Evolutionary conservation across 2,329 filamentous ascomycete genomes (phyloP).

Genomic region (Dothideomycetes sp.): DNA sequence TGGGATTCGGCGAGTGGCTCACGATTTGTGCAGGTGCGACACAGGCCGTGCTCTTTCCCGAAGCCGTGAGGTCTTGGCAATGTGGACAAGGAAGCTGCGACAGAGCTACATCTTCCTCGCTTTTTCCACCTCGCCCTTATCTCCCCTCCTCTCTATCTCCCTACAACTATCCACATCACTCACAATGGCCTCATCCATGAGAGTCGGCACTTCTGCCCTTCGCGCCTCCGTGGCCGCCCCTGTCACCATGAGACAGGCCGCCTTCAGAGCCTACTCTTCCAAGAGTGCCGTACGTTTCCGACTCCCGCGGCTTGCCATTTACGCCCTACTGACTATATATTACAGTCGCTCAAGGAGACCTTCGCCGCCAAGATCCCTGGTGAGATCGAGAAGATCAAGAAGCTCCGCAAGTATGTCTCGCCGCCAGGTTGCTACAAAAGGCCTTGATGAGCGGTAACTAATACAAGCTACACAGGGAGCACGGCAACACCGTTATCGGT

Average conservation of each 20-base stretch:
- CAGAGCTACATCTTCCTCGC: constrained; percentile 9
- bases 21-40: not conserved
- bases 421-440: constrained; percentile 3
- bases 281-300: constrained; percentile 66
- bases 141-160: constrained; percentile 21
- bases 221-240: constrained; percentile 59
- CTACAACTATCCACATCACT: constrained; percentile 28
- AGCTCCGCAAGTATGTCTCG: constrained; percentile 74
- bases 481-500: constrained; percentile 90
- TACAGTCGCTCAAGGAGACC: constrained; percentile 90
- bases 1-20: not conserved
- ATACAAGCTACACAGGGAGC: constrained; percentile 54
- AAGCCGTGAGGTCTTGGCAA: not conserved
- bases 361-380: constrained; percentile 92
- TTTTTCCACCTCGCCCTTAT: constrained; percentile 18
- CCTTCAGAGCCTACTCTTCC: constrained; percentile 81
- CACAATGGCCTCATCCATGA: constrained; percentile 75
- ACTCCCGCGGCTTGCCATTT: constrained; percentile 4
- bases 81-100: not conserved
- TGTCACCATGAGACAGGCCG: constrained; percentile 45
- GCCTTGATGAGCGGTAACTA: constrained; percentile 13
- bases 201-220: constrained; percentile 72
- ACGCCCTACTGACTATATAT: constrained; percentile 18
- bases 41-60: not conserved
- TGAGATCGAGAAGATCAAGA: constrained; percentile 99